These are phyloP conservation scores for Elaeis guineensis DNA, from an alignment of 176 grass and related monocot genomes.

Conservation along the genomic window DNA sequence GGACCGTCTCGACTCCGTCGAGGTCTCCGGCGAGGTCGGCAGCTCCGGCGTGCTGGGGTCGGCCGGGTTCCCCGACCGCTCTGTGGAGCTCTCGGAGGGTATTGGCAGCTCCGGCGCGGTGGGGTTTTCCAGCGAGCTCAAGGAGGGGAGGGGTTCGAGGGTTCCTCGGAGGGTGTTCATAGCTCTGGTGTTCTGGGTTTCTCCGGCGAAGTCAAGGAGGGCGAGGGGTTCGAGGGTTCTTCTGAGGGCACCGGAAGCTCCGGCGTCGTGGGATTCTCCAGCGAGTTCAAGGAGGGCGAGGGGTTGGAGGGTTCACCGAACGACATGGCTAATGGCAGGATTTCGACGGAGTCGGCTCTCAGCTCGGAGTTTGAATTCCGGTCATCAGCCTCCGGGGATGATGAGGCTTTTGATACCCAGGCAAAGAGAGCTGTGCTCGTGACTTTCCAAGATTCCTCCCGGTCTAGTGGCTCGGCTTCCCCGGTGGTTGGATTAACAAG, in stretches of 20 bases:
- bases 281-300: no score
- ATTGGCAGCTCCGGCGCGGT: constrained; percentile 14
- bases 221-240: background rate
- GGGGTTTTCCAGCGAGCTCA: constrained; percentile 33
- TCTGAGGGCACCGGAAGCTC: no score
- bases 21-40: constrained; percentile 3
- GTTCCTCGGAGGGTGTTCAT: no score
- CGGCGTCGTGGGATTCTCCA: no score
- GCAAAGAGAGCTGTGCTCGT: constrained; percentile 5
- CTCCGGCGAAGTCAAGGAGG: constrained; percentile 9
- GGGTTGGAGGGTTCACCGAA: no score
- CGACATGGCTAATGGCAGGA: constrained; percentile 12
- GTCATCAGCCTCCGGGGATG: constrained; percentile 35
- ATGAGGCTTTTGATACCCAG: constrained; percentile 9
- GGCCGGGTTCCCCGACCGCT: constrained; percentile 33
- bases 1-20: constrained; percentile 7
- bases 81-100: constrained; percentile 47
- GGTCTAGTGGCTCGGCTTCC: constrained; percentile 37
- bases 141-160: background rate
- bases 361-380: constrained; percentile 32
- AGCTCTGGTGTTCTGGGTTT: no score
- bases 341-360: constrained; percentile 24
- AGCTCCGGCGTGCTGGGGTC: constrained; percentile 17
- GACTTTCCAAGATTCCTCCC: constrained; percentile 13
- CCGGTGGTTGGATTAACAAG: constrained; percentile 6